These are phyloP conservation scores for Apiospora sp. DNA, from an alignment of 2,329 filamentous ascomycete species.

Conservation along the genomic window DNA sequence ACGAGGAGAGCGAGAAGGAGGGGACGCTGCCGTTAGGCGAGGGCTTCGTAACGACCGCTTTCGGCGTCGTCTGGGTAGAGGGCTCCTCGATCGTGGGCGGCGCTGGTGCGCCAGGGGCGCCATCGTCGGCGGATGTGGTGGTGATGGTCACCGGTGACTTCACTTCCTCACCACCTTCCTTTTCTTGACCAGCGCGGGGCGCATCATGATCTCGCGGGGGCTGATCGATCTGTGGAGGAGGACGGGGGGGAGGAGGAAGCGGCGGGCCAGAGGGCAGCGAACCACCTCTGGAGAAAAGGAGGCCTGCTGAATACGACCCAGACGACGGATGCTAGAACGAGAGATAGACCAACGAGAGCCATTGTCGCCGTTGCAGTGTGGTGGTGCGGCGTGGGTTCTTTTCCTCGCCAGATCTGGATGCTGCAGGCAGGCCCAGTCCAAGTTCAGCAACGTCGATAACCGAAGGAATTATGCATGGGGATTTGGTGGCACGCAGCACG, in stretches of 20 bases:
- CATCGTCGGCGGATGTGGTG: conserved; percentile 30
- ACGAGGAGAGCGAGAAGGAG: conserved; percentile 53
- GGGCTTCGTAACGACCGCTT: conserved; percentile 47
- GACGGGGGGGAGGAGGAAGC: conserved; percentile 24
- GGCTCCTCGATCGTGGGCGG: conserved; percentile 40
- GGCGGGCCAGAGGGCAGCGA: conserved; percentile 44
- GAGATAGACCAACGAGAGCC: conserved; percentile 66
- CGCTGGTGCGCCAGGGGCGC: conserved; percentile 41
- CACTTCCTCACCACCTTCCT: conserved; percentile 35
- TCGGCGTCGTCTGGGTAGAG: conserved; percentile 59
- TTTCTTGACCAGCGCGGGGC: conserved; percentile 27
- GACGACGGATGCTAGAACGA: conserved; percentile 67
- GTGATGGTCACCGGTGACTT: conserved; percentile 33
- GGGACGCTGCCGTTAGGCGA: conserved; percentile 47
- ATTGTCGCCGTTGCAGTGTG: conserved; percentile 49
- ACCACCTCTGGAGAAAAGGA: conserved; percentile 53
- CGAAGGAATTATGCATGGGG: conserved; percentile 20
- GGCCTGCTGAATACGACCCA: conserved; percentile 63
- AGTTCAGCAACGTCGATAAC: conserved; percentile 1
- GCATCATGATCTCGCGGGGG: conserved; percentile 26
- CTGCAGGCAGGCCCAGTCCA: not conserved
- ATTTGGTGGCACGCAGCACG: not conserved
- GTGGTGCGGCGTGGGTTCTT: not conserved
- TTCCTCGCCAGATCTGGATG: not conserved
- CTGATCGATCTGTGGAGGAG: conserved; percentile 38